These are phyloP conservation scores for Torrubiellomyces zombiae DNA, from an alignment of 2,329 filamentous ascomycete genomes.

Conservation along the genomic window DNA sequence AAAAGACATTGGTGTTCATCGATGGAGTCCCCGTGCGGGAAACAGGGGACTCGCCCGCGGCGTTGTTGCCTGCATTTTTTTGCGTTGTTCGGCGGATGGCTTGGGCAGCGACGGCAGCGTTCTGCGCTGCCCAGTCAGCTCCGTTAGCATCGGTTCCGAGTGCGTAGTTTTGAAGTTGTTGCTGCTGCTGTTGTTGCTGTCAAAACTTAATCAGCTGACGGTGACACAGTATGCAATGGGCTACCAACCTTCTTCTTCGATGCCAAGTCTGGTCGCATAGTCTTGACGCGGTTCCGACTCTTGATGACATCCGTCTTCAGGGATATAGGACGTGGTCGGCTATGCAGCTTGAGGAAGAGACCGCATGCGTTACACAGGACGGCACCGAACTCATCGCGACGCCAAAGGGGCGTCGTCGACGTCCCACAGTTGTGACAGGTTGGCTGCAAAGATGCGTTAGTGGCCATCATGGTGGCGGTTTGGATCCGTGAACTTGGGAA, in stretches of 20 bases:
- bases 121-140: constrained; percentile 35
- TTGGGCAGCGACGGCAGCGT: constrained; percentile 35
- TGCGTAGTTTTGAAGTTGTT: constrained; percentile 23
- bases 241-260: constrained; percentile 65
- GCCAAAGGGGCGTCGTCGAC: constrained; percentile 91
- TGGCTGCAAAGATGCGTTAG: constrained; percentile 59
- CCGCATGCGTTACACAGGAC: constrained; percentile 98
- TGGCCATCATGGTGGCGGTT: constrained; percentile 30
- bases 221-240: not conserved
- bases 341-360: constrained; percentile 92
- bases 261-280: constrained; percentile 56
- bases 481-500: constrained; percentile 16
- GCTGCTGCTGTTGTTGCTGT: constrained; percentile 15
- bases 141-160: constrained; percentile 36
- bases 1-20: constrained; percentile 57
- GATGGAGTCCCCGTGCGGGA: constrained; percentile 66
- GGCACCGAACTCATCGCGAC: constrained; percentile 85
- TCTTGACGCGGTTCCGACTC: constrained; percentile 95
- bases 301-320: constrained; percentile 99
- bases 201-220: not conserved
- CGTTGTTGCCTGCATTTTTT: constrained; percentile 55
- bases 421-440: constrained; percentile 94
- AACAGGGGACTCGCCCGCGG: constrained; percentile 62
- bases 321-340: constrained; percentile 80
- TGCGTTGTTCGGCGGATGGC: constrained; percentile 45